phyloP scores from a whole-genome alignment of 495 filamentous ascomycete species.

The Xylona heveae region DNA sequence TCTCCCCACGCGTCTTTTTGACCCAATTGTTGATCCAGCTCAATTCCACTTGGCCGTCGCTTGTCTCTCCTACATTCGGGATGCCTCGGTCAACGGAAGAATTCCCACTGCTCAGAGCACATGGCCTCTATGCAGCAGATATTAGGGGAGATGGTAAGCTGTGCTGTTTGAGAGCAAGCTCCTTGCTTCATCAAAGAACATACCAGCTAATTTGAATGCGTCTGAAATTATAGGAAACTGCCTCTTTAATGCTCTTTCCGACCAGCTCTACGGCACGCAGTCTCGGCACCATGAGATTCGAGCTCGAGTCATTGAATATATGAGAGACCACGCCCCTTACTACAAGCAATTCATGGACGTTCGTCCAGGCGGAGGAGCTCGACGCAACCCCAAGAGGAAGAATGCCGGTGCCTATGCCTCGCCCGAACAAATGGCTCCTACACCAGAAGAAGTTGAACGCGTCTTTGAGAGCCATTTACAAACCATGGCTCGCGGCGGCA shows the following conservation, averaged over 20 bases:
- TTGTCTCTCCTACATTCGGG: conserved; percentile 1
- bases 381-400: conserved; percentile 41
- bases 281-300: conserved; percentile 36
- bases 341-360: conserved; percentile 48
- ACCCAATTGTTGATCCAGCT: too few species aligned
- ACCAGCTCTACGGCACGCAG: conserved; percentile 50
- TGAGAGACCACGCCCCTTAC: conserved; percentile 33
- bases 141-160: conserved; percentile 29
- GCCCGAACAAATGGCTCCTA: conserved; percentile 16
- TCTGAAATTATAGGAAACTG: conserved; percentile 36
- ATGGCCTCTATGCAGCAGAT: conserved; percentile 26
- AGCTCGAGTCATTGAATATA: conserved; percentile 35
- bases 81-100: conserved; percentile 17
- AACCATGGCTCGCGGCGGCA: conserved; percentile 36
- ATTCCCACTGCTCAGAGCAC: conserved; percentile 28
- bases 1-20: too few species aligned
- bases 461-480: conserved; percentile 40
- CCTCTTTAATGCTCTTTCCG: conserved; percentile 56
- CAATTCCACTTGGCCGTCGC: too few species aligned
- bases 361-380: conserved; percentile 30
- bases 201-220: conserved; percentile 2
- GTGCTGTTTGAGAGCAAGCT: neutral
- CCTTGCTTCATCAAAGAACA: neutral
- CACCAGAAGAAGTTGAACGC: conserved; percentile 33
- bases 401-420: conserved; percentile 22